Evolutionary conservation across 1,139 yeast genomes (phyloP), one percentile per base, ranked within the genome.

Genomic region (Taphrina deformans): DNA sequence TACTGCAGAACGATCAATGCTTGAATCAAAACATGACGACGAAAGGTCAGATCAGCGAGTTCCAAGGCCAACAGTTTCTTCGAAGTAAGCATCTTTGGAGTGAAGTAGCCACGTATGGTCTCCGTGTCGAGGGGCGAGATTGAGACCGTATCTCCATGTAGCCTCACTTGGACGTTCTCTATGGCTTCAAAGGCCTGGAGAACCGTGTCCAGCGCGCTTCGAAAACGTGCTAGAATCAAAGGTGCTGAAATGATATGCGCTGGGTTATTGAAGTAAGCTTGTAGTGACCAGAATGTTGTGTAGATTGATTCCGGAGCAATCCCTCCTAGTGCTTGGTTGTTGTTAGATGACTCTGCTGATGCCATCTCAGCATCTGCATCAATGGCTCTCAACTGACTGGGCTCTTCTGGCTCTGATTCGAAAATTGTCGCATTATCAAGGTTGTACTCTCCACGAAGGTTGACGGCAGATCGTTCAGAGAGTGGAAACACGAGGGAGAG

Each of bases 401-500:
- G 9, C 12, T 41, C 50, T 23, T 31, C 35, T 16, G 14, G 24
- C 21, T 61, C 69, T 27, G 71, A 71, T 50, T 75, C 73, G 66
- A 65, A 76, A 27, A 66, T 60, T 1, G 80, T 77, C 14, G 71
- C 69, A 66, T 77, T 78, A 23, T 74, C 79, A 0, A 70, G 69
- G 67, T 77, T 75, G 69, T 73, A 77, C 16, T 73, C 73, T 0
- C 80, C 80, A 12, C 77, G 72, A 21, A 75, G 72, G 60, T 77
- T 77, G 23, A 77, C 70, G 3, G 79, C 79, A 4, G 78, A 75
- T 51, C 76, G 74, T 63, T 77, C 80, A 44, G 73, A 71, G 23
- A 77, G 67, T 0, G 79, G 78, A 65, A 77, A 77, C 3, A 79
- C 79, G 14, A 74, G 67, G 1, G 79, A 75, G 33, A 77, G 70